Conservation (phyloP, 306 rosid genomes). For the Lathyrus tuberosus region DNA sequence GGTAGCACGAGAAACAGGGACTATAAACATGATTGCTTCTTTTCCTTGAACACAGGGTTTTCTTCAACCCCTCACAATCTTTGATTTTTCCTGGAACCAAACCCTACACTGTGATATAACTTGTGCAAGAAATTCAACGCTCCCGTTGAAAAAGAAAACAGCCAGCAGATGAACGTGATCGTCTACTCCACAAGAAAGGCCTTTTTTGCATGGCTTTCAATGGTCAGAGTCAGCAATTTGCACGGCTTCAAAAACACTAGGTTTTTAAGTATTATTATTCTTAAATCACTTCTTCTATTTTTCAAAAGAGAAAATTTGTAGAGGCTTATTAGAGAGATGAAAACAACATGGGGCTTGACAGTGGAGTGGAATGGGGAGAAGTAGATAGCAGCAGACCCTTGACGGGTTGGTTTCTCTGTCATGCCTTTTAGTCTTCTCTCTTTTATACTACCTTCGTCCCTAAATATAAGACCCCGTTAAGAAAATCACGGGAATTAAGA, state of each 20-base stretch:
- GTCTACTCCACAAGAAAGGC: neutral
- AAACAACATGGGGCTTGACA: neutral
- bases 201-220: neutral
- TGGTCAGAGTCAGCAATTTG: neutral
- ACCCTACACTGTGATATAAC: slow-evolving; percentile 37
- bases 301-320: neutral
- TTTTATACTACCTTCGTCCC: too few relatives aligned
- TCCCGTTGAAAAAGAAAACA: slow-evolving; percentile 47
- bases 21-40: slow-evolving; percentile 42
- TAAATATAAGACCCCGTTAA: too few relatives aligned
- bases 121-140: slow-evolving; percentile 43
- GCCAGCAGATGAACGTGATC: slow-evolving; percentile 31
- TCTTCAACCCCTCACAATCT: slow-evolving; percentile 30
- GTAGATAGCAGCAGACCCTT: neutral
- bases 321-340: too few relatives aligned
- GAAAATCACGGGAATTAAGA: too few relatives aligned
- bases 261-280: neutral
- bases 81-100: slow-evolving; percentile 9
- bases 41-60: slow-evolving; percentile 41
- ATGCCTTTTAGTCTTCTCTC: neutral
- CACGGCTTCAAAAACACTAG: neutral
- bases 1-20: slow-evolving; percentile 58
- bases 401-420: neutral
- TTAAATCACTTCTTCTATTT: neutral
- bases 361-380: neutral